Conservation (phyloP, 2,329 filamentous ascomycete genomes). For the Calonectria ilicicola region DNA sequence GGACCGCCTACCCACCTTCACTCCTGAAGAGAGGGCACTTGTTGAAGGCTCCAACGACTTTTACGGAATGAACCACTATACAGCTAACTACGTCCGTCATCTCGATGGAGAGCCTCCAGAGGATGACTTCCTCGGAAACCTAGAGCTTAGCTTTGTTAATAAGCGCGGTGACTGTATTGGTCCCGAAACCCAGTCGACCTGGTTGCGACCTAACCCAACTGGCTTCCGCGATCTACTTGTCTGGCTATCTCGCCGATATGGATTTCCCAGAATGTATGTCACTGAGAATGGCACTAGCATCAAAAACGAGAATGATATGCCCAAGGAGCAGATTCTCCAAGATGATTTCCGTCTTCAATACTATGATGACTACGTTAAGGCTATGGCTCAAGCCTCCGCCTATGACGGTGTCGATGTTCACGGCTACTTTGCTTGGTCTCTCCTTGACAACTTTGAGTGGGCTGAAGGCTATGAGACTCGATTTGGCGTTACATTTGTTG, state of each 20-base stretch:
- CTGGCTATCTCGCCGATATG: conserved; percentile 84
- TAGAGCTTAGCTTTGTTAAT: conserved; percentile 78
- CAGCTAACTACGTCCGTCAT: conserved; percentile 87
- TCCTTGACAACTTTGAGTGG: conserved; percentile 94
- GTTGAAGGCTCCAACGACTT: conserved; percentile 91
- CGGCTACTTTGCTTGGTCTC: conserved; percentile 88
- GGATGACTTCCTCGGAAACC: conserved; percentile 80
- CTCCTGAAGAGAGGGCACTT: conserved; percentile 77
- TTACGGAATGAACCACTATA: conserved; percentile 96
- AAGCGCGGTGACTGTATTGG: conserved; percentile 82
- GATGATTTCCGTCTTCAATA: conserved; percentile 87
- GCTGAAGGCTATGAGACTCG: conserved; percentile 91
- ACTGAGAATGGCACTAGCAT: conserved; percentile 91
- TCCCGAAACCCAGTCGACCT: conserved; percentile 83
- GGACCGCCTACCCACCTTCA: conserved; percentile 80
- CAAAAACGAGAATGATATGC: conserved; percentile 84
- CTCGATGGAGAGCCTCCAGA: conserved; percentile 69
- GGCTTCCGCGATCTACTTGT: conserved; percentile 83
- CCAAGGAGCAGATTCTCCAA: conserved; percentile 76
- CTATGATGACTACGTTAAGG: conserved; percentile 81
- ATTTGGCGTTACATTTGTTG: conserved; percentile 86
- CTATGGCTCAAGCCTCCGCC: conserved; percentile 78
- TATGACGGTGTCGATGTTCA: conserved; percentile 82
- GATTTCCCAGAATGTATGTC: conserved; percentile 82
- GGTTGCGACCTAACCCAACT: conserved; percentile 80